Evolutionary conservation across 2,329 filamentous ascomycete genomes (phyloP).

Genomic region (Mycocentrospora acerina): DNA sequence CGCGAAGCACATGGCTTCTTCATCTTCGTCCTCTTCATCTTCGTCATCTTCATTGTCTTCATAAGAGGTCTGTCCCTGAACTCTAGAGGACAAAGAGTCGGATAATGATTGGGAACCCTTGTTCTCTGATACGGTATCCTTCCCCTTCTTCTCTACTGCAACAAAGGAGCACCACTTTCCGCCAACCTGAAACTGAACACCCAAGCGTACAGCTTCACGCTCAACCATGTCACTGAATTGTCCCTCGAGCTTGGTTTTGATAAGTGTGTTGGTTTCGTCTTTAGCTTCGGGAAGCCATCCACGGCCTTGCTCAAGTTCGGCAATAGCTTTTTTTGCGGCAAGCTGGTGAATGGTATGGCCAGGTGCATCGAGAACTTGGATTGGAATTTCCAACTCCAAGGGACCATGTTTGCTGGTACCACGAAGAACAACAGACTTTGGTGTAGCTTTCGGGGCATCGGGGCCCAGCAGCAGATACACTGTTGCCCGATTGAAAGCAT

Average conservation of each 20-base stretch:
- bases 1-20: too few species aligned
- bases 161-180: slow-evolving; percentile 75
- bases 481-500: slow-evolving; percentile 65
- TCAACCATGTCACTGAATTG: slow-evolving; percentile 63
- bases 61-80: slow-evolving; percentile 3
- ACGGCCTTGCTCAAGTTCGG: slow-evolving; percentile 69
- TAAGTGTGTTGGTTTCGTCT: slow-evolving; percentile 40
- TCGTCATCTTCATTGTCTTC: neutral
- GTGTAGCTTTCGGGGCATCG: slow-evolving; percentile 47
- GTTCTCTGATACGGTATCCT: neutral
- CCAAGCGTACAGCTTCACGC: slow-evolving; percentile 66
- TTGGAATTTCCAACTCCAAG: slow-evolving; percentile 64
- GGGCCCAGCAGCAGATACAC: slow-evolving; percentile 67
- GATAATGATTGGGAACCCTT: too few species aligned
- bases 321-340: slow-evolving; percentile 66
- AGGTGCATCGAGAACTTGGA: slow-evolving; percentile 51
- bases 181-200: slow-evolving; percentile 65
- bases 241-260: slow-evolving; percentile 48
- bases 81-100: too few species aligned
- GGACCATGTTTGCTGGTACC: slow-evolving; percentile 60
- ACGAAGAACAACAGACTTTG: slow-evolving; percentile 59
- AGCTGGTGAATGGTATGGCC: slow-evolving; percentile 68
- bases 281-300: slow-evolving; percentile 57
- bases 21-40: neutral
- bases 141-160: slow-evolving; percentile 56